A percentile compares a stretch with the other conserved stretches of the same genome.
Conservation (phyloP, 2,329 filamentous ascomycete genomes). For the Phaeosphaeria sp. region DNA sequence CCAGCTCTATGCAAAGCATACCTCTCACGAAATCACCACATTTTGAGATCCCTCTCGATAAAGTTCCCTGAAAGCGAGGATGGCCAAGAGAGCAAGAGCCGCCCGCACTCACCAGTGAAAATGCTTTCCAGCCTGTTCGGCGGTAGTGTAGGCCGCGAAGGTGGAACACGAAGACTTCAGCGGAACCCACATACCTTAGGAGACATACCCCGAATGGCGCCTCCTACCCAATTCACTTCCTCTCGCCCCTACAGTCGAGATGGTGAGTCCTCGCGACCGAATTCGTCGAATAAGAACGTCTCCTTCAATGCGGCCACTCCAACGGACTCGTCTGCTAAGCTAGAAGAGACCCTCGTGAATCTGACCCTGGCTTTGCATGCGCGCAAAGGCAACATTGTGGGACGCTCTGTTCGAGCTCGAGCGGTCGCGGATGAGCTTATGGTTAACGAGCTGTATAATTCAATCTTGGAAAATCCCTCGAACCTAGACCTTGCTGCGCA, state of each 20-base stretch:
- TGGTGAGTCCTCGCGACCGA: conserved; percentile 40
- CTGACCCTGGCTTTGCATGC: conserved; percentile 83
- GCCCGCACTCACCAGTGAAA: conserved; percentile 88
- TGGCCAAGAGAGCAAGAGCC: conserved; percentile 61
- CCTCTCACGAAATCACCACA: conserved; percentile 78
- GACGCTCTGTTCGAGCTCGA: conserved; percentile 75
- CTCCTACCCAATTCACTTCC: conserved; percentile 42
- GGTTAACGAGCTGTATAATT: conserved; percentile 91
- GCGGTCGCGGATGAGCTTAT: conserved; percentile 74
- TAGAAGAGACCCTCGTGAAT: conserved; percentile 85
- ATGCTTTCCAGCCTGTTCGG: conserved; percentile 83
- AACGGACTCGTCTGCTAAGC: conserved; percentile 61
- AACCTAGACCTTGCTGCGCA: conserved; percentile 79
- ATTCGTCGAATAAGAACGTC: conserved; percentile 41
- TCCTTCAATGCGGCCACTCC: conserved; percentile 34
- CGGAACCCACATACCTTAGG: conserved; percentile 41
- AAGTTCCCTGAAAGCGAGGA: conserved; percentile 66
- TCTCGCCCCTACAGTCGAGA: conserved; percentile 47
- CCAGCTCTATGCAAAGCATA: conserved; percentile 69
- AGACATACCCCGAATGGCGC: conserved; percentile 45
- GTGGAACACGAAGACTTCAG: conserved; percentile 42
- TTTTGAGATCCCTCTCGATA: conserved; percentile 72
- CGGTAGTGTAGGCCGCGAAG: conserved; percentile 59
- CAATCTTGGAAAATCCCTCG: conserved; percentile 80
- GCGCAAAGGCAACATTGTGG: conserved; percentile 85